Evolutionary conservation across 352 stramenopile genomes (phyloP).

Genomic region (Phytophthora foliorum): DNA sequence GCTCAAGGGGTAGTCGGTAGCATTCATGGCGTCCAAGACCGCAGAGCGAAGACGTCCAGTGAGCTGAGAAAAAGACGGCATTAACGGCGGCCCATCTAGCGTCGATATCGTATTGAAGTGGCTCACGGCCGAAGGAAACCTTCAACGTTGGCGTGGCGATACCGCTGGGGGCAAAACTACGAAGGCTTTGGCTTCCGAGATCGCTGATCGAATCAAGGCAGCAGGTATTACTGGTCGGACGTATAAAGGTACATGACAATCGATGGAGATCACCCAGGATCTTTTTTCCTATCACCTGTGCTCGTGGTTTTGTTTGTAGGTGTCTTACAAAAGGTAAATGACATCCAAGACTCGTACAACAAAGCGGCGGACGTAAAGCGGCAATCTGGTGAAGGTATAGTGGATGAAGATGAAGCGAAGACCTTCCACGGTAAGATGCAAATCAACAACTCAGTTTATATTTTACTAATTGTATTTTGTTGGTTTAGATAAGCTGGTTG

Average conservation of each 20-base stretch:
- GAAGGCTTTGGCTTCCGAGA: conserved; percentile 14
- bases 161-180: conserved; percentile 9
- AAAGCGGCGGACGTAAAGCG: conserved; percentile 11
- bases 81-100: conserved; percentile 7
- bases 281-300: too few species aligned
- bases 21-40: background rate
- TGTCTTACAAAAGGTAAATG: conserved; percentile 15
- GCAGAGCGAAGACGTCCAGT: conserved; percentile 4
- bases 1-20: too few species aligned
- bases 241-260: conserved; percentile 10
- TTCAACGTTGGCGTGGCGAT: conserved; percentile 16
- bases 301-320: background rate
- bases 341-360: conserved; percentile 13
- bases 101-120: conserved; percentile 12
- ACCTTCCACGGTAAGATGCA: conserved; percentile 12
- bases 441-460: background rate
- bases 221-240: conserved; percentile 5
- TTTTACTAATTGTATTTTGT: too few species aligned
- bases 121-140: conserved; percentile 10
- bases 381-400: conserved; percentile 11
- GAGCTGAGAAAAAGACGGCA: conserved; percentile 10
- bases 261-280: too few species aligned
- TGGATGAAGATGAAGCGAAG: conserved; percentile 14
- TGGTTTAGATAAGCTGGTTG: conserved; percentile 17
- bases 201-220: conserved; percentile 13